Evolutionary conservation across 495 filamentous ascomycete species (phyloP), one percentile per base, ranked within the genome.

Genomic region (Durotheca rogersii): DNA sequence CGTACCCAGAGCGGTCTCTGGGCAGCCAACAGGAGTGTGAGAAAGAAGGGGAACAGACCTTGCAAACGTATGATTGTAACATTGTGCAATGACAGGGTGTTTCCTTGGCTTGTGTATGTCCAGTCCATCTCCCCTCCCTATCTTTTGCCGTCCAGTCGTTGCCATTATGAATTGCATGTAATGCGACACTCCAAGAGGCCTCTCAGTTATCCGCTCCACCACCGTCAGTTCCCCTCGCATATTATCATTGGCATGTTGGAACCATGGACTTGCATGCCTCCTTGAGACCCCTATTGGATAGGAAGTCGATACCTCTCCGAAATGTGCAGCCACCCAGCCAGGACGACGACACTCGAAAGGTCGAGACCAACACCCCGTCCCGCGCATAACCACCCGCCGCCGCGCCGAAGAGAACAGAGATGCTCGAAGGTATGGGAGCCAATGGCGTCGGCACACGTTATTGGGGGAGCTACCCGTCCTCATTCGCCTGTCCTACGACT

Each of bases 221-320:
- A n/a, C n/a, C n/a, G n/a, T n/a, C n/a, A n/a, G n/a, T n/a, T n/a
- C n/a, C n/a, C n/a, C n/a, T n/a, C n/a, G n/a, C n/a, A n/a, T n/a
- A n/a, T n/a, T n/a, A n/a, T n/a, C n/a, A n/a, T n/a, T n/a, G n/a
- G n/a, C n/a, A n/a, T n/a, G n/a, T n/a, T n/a, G n/a, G n/a, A n/a
- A n/a, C n/a, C n/a, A n/a, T n/a, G n/a, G n/a, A n/a, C n/a, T n/a
- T n/a, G n/a, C n/a, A n/a, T n/a, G n/a, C n/a, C n/a, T n/a, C n/a
- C n/a, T n/a, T n/a, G 23, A 27, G 4, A 27, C 23, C 9, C 23
- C 9, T 4, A 27, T 27, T 27, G 23, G 23, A 27, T 27, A 27
- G 23, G 23, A n/a, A 9, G 23, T 27, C 12, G 84, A 84, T 58
- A 74, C 77, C 4, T 82, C 81, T 15, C 81, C 82, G 55, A 71